These are phyloP conservation scores for Crucihimalaya himalaica DNA, from an alignment of 345 rosid species.

Conservation along the genomic window DNA sequence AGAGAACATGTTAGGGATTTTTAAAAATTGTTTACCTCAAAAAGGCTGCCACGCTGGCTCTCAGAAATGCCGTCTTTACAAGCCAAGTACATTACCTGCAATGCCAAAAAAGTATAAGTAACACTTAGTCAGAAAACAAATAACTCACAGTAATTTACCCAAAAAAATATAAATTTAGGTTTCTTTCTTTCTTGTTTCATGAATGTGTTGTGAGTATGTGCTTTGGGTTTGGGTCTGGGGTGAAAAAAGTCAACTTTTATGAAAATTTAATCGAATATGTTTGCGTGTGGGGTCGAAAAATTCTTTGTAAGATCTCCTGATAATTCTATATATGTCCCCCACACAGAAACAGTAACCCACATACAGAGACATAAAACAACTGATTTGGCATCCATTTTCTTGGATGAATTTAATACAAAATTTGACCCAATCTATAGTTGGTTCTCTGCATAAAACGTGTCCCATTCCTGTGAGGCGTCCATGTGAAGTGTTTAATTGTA, in stretches of 20 bases:
- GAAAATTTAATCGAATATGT: neutral
- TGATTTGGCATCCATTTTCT: constrained; percentile 3
- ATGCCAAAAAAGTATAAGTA: neutral
- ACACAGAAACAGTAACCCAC: constrained; percentile 5
- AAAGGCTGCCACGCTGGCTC: constrained; percentile 56
- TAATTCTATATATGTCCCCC: constrained; percentile 1
- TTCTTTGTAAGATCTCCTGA: constrained; percentile 18
- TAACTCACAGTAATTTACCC: neutral
- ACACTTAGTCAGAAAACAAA: neutral
- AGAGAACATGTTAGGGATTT: neutral
- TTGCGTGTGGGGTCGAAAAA: neutral
- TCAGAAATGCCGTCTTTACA: constrained; percentile 62
- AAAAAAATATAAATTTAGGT: neutral
- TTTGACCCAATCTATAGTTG: constrained; percentile 19
- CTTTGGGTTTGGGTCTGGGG: neutral
- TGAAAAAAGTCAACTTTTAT: neutral
- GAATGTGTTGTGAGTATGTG: neutral
- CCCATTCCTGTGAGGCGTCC: constrained; percentile 26
- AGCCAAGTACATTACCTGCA: constrained; percentile 77
- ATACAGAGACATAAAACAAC: constrained; percentile 3
- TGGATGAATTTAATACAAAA: constrained; percentile 16
- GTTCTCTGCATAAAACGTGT: constrained; percentile 22
- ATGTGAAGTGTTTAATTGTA: constrained; percentile 23
- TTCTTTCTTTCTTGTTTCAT: neutral
- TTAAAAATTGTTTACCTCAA: constrained; percentile 53